These are phyloP conservation scores for Ophiobolus disseminans DNA, from an alignment of 2,329 filamentous ascomycete species.

Conservation along the genomic window DNA sequence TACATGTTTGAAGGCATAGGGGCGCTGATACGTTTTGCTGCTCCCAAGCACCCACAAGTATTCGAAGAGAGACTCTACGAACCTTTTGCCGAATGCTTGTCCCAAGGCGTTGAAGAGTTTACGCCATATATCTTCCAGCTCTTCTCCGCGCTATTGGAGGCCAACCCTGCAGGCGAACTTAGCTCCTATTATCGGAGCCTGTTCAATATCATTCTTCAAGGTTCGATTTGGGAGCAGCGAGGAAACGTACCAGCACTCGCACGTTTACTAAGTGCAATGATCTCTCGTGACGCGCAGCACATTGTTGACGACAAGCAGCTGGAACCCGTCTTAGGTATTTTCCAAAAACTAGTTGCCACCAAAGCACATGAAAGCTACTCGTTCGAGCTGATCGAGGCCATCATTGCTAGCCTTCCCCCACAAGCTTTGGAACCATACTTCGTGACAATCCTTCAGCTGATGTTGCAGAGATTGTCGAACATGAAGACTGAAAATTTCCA, in stretches of 20 bases:
- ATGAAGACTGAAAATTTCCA: constrained; percentile 85
- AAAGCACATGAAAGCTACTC: constrained; percentile 86
- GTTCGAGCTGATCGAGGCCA: constrained; percentile 87
- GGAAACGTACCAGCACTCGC: constrained; percentile 93
- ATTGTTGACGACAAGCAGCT: constrained; percentile 82
- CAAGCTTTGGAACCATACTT: constrained; percentile 81
- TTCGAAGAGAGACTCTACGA: constrained; percentile 83
- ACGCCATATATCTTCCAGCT: constrained; percentile 96
- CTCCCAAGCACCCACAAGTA: constrained; percentile 70
- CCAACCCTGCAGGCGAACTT: constrained; percentile 78
- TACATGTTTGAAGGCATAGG: constrained; percentile 96
- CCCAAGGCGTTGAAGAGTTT: constrained; percentile 89
- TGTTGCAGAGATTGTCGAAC: constrained; percentile 75
- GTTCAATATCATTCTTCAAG: constrained; percentile 77
- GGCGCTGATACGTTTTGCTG: constrained; percentile 81
- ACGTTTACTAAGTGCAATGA: constrained; percentile 81
- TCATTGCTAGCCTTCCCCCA: constrained; percentile 75
- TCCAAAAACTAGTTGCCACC: constrained; percentile 83
- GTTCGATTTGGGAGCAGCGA: constrained; percentile 86
- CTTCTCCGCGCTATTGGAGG: constrained; percentile 87
- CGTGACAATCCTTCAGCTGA: constrained; percentile 76
- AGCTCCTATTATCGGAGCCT: constrained; percentile 82
- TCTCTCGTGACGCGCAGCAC: constrained; percentile 75
- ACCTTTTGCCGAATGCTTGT: constrained; percentile 81
- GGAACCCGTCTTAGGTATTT: constrained; percentile 90